Base-by-base conservation (phyloP, 164 flowering plant species). In the Magnolia sinica region DNA sequence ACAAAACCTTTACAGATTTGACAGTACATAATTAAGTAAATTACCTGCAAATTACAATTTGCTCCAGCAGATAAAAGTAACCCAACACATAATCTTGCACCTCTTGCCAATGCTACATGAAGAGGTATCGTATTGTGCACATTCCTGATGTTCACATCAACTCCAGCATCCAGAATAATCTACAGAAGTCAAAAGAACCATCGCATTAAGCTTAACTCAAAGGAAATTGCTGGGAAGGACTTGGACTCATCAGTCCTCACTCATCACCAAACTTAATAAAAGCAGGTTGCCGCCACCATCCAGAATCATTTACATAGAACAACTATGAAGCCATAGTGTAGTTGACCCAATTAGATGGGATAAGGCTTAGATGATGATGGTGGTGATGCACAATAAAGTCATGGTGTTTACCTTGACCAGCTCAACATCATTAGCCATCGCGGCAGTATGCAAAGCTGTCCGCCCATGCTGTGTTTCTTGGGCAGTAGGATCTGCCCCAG, bases 21-120 rank as follows among this genome's bases (percentile, higher is more conserved):
- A 37, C 45, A 37, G 45, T 4, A 37, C 45, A 37, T 37, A 5
- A 37, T 37, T 5, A 3, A 10, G 2, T n/a, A 6, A 70, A 20
- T 27, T 50, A 96, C 99, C 98, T 94, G 98, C 80, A 91, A 78
- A 81, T 94, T 96, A 80, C 88, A 92, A 79, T 94, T 82, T 76
- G 99, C 97, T 72, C 98, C 98, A 79, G 94, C 80, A 77, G 91
- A 85, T 79, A 96, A 80, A 66, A 96, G 98, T 86, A 96, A 82
- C 27, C 90, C 97, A 74, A 96, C 95, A 83, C 99, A 94, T 67
- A 86, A 85, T 63, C 90, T 93, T 75, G 99, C 93, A 74, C 99
- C 99, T 88, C 99, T 89, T 71, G 95, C 94, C 85, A 96, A 84
- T 24, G 99, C 99, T 74, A 94, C 93, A 85, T 96, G 99, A 68